These are phyloP conservation scores for Tuctoria greenei DNA, from an alignment of 176 grass and related monocot genomes.

Conservation along the genomic window DNA sequence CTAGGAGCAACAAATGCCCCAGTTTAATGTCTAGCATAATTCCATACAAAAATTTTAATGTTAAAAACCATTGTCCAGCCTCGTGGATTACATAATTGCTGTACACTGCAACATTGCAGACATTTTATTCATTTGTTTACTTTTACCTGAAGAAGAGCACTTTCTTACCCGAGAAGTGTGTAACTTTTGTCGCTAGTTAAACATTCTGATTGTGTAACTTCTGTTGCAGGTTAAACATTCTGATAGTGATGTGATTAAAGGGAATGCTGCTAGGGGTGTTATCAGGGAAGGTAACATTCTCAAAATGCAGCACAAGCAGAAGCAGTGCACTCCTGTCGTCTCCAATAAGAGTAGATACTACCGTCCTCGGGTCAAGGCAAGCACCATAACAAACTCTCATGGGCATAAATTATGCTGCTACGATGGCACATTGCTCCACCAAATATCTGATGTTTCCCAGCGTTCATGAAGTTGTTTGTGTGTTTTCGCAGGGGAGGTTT, in stretches of 20 bases:
- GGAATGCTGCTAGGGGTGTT: slow-evolving; percentile 42
- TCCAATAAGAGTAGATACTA: slow-evolving; percentile 77
- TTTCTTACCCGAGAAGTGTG: neutral
- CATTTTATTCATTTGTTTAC: neutral
- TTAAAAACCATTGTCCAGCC: neutral
- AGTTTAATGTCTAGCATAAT: slow-evolving; percentile 5
- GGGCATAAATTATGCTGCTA: neutral
- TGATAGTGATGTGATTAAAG: slow-evolving; percentile 58
- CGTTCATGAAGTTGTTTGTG: neutral
- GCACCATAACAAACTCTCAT: slow-evolving; percentile 31
- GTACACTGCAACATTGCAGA: neutral
- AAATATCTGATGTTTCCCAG: neutral
- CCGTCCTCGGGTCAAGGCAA: slow-evolving; percentile 91
- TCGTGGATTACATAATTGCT: neutral
- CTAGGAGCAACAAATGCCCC: slow-evolving; percentile 20
- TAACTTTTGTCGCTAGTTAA: slow-evolving; percentile 42
- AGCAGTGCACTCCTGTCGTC: slow-evolving; percentile 62
- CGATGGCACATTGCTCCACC: neutral
- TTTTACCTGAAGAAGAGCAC: neutral
- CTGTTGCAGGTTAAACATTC: slow-evolving; percentile 50
- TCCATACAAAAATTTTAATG: neutral
- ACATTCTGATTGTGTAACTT: slow-evolving; percentile 29
- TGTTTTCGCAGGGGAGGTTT: slow-evolving; percentile 70
- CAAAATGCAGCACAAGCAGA: slow-evolving; percentile 75
- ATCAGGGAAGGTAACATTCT: slow-evolving; percentile 55